Evolutionary conservation across 768 basidiomycete species (phyloP).

Genomic region (Dacryopinax primogenitus): DNA sequence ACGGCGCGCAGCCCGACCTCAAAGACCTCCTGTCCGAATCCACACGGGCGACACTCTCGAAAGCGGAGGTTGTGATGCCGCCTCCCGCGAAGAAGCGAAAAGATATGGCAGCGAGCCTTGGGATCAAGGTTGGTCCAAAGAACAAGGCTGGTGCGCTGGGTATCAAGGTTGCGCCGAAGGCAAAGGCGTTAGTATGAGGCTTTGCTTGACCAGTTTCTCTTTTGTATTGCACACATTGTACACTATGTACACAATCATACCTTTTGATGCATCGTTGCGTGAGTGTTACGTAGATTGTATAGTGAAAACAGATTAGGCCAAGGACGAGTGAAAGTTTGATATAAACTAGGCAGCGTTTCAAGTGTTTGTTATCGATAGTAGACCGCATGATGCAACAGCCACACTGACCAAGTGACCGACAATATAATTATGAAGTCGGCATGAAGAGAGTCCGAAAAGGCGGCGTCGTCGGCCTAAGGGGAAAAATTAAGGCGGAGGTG

Average conservation of each 20-base stretch:
- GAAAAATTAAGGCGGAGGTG: background rate
- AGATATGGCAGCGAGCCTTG: conserved; percentile 48
- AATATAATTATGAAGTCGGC: background rate
- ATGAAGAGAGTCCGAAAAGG: background rate
- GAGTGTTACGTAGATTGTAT: conserved; percentile 26
- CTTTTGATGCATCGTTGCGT: conserved; percentile 18
- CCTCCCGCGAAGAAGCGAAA: conserved; percentile 42
- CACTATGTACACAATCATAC: background rate
- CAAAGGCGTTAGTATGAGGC: background rate
- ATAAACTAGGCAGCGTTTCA: no score
- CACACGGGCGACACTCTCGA: conserved; percentile 43
- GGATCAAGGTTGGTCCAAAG: conserved; percentile 47
- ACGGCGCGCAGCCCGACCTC: conserved; percentile 59
- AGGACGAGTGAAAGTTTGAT: conserved; percentile 20
- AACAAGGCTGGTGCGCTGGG: conserved; percentile 10
- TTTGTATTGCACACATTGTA: background rate
- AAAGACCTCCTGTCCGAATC: conserved; percentile 55
- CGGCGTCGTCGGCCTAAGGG: conserved; percentile 2
- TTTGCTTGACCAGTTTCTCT: background rate
- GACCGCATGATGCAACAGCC: no score
- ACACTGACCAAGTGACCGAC: background rate
- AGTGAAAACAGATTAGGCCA: conserved; percentile 24
- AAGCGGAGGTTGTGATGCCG: conserved; percentile 31
- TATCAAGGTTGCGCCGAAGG: conserved; percentile 9
- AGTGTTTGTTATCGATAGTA: no score